phyloP scores from a whole-genome alignment of 441 rosid species.

The Iberis amara region DNA sequence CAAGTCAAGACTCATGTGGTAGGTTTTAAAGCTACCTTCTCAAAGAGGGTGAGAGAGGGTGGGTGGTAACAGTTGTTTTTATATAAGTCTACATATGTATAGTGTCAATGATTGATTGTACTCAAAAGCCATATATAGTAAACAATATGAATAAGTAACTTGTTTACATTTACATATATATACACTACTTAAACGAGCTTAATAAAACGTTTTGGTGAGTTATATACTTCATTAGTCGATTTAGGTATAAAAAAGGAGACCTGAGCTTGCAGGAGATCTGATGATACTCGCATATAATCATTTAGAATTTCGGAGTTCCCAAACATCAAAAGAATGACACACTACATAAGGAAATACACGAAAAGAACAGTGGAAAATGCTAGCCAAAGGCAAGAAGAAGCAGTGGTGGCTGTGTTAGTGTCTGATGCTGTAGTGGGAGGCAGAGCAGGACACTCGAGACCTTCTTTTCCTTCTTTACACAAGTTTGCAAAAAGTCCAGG shows the following conservation, averaged over 20 bases:
- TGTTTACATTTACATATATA: background rate
- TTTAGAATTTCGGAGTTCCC: conserved; percentile 4
- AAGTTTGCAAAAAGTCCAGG: conserved; percentile 70
- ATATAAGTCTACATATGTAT: conserved; percentile 7
- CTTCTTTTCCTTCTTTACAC: conserved; percentile 55
- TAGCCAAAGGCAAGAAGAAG: conserved; percentile 30
- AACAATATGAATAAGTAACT: background rate
- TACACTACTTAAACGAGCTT: background rate
- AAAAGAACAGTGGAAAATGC: conserved; percentile 22
- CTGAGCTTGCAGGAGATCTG: background rate
- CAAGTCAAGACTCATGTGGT: conserved; percentile 58
- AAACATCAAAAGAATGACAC: background rate
- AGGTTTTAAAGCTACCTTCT: conserved; percentile 9
- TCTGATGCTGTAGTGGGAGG: conserved; percentile 31
- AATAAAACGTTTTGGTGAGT: background rate
- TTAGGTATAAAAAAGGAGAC: background rate
- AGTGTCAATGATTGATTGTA: conserved; percentile 12
- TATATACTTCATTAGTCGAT: conserved; percentile 1
- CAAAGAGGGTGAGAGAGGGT: conserved; percentile 4
- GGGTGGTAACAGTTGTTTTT: background rate
- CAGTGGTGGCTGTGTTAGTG: conserved; percentile 27
- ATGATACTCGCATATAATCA: conserved; percentile 8
- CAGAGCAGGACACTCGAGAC: conserved; percentile 55
- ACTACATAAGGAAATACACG: background rate
- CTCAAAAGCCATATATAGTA: background rate